Percentiles rank a stretch among this genome's conserved stretches.
Evolutionary conservation across 805 yeast genomes (phyloP).

Genomic region (Ogataea methanolica): DNA sequence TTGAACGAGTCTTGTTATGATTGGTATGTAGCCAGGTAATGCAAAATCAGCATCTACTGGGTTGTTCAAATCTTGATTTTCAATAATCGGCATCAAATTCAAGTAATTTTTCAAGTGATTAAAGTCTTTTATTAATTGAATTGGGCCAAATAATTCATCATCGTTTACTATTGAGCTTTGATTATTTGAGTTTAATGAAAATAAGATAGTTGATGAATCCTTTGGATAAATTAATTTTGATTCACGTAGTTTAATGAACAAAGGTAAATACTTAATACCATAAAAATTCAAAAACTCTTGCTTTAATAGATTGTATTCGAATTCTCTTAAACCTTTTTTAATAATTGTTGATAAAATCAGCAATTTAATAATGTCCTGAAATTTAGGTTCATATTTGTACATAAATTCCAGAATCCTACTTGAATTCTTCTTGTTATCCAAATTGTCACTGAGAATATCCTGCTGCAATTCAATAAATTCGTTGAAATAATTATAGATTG

Average conservation of each 20-base stretch:
- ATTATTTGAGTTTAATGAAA: neutral
- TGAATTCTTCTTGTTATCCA: slow-evolving; percentile 35
- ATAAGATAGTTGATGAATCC: slow-evolving; percentile 21
- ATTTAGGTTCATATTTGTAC: slow-evolving; percentile 36
- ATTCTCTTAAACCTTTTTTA: slow-evolving; percentile 63
- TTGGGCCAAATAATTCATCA: slow-evolving; percentile 5
- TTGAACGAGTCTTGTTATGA: slow-evolving; percentile 66
- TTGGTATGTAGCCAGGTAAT: slow-evolving; percentile 80
- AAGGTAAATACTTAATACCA: slow-evolving; percentile 51
- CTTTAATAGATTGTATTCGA: slow-evolving; percentile 53
- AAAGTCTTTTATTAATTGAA: slow-evolving; percentile 33
- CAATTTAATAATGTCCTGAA: slow-evolving; percentile 45
- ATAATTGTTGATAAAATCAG: slow-evolving; percentile 56
- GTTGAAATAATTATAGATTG: slow-evolving; percentile 32
- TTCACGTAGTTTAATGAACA: slow-evolving; percentile 45
- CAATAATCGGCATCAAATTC: slow-evolving; percentile 41
- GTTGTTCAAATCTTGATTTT: slow-evolving; percentile 31
- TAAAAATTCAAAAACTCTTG: slow-evolving; percentile 55
- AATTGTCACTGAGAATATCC: slow-evolving; percentile 54
- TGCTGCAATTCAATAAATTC: slow-evolving; percentile 60
- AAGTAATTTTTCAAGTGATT: slow-evolving; percentile 33
- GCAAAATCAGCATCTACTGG: slow-evolving; percentile 54
- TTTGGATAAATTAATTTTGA: slow-evolving; percentile 42
- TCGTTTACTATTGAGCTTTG: slow-evolving; percentile 7
- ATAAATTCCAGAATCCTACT: slow-evolving; percentile 46